These are phyloP conservation scores for Exsudoporus floridanus DNA, from an alignment of 1,284 basidiomycete genomes.

Conservation along the genomic window DNA sequence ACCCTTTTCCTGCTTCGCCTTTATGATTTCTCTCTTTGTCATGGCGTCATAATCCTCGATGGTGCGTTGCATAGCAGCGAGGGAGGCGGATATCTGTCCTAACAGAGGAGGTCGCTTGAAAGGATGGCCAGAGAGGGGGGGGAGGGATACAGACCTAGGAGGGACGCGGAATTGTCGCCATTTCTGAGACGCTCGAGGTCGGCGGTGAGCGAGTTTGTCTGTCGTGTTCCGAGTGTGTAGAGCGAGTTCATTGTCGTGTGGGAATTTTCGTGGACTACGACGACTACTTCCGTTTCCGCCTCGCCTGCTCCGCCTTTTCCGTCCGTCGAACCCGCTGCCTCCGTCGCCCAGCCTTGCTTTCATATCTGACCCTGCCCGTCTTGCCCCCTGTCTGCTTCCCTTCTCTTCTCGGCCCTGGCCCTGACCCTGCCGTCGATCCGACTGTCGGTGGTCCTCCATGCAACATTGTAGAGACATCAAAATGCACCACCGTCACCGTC, in stretches of 20 bases:
- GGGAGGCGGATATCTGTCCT: slow-evolving; percentile 94
- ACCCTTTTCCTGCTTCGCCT: slow-evolving; percentile 92
- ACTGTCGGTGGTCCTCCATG: slow-evolving; percentile 38
- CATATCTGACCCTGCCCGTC: slow-evolving; percentile 47
- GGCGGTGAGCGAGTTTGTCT: slow-evolving; percentile 84
- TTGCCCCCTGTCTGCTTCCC: slow-evolving; percentile 3
- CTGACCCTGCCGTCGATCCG: not conserved
- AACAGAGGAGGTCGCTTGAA: slow-evolving; percentile 27
- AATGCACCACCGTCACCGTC: slow-evolving; percentile 79
- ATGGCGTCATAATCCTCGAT: slow-evolving; percentile 96
- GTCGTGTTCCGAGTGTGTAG: slow-evolving; percentile 89
- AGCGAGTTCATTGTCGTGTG: slow-evolving; percentile 78
- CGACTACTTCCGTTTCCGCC: slow-evolving; percentile 44
- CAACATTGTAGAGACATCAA: slow-evolving; percentile 62
- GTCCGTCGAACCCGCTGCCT: slow-evolving; percentile 60
- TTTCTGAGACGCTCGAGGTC: slow-evolving; percentile 80
- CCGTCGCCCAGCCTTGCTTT: slow-evolving; percentile 54
- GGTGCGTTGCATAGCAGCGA: slow-evolving; percentile 88
- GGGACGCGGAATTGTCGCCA: slow-evolving; percentile 77
- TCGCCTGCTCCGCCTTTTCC: slow-evolving; percentile 68
- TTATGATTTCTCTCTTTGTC: slow-evolving; percentile 92
- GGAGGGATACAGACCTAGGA: slow-evolving; percentile 62
- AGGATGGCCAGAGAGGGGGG: too few relatives aligned
- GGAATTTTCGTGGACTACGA: not conserved
- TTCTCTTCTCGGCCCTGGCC: not conserved